These are phyloP conservation scores for Chalciporus sphaerocephalus DNA, from an alignment of 768 basidiomycete species.

Conservation along the genomic window DNA sequence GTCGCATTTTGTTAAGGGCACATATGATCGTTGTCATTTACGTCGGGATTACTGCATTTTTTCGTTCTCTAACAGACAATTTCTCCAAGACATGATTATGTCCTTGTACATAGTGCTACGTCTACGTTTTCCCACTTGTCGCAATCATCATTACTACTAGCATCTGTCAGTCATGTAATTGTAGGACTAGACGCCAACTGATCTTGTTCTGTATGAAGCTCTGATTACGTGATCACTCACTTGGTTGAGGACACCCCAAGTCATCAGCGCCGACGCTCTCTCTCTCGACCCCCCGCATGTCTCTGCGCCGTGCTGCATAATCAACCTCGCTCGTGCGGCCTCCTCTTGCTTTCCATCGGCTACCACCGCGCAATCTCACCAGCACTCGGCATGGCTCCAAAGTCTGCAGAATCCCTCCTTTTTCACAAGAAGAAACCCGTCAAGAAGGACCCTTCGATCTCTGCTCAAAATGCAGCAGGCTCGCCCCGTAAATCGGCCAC, in stretches of 20 bases:
- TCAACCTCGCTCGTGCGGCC: not conserved
- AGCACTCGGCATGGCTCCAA: slow-evolving; percentile 23
- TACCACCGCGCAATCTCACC: not conserved
- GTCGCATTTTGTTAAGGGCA: slow-evolving; percentile 11
- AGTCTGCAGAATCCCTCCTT: slow-evolving; percentile 46
- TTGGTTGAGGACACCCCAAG: slow-evolving; percentile 5
- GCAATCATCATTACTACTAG: slow-evolving; percentile 16
- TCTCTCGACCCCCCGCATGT: no score
- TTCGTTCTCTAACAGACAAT: slow-evolving; percentile 25
- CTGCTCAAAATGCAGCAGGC: slow-evolving; percentile 14
- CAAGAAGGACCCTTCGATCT: slow-evolving; percentile 22
- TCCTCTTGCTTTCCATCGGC: not conserved
- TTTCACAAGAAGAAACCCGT: slow-evolving; percentile 61
- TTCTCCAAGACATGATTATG: slow-evolving; percentile 15
- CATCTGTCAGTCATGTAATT: slow-evolving; percentile 13
- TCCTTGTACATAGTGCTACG: slow-evolving; percentile 30
- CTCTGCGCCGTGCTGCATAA: not conserved
- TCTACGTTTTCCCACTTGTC: slow-evolving; percentile 6
- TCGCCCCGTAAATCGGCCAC: slow-evolving; percentile 36
- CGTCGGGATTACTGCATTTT: slow-evolving; percentile 22
- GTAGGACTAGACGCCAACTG: slow-evolving; percentile 5
- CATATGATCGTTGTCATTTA: slow-evolving; percentile 17
- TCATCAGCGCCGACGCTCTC: not conserved
- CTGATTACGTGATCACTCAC: not conserved
- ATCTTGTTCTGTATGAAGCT: no score